Evolutionary conservation across 2,329 filamentous ascomycete species (phyloP).

Genomic region (Beauveria pseudobassiana): DNA sequence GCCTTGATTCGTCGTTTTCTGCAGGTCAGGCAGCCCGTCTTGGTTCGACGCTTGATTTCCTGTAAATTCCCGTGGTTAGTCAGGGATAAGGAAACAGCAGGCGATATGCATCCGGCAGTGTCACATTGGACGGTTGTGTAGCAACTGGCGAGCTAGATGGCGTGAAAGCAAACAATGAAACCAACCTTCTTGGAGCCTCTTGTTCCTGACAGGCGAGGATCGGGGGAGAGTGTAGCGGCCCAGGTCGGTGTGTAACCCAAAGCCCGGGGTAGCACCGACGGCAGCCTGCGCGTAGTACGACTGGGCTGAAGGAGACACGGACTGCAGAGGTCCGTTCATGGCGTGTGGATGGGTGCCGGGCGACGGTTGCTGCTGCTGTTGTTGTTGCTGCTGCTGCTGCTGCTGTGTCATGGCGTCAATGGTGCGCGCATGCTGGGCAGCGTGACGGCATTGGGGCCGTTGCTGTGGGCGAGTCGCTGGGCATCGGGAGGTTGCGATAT

Average conservation of each 20-base stretch:
- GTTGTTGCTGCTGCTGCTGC: constrained; percentile 23
- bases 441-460: constrained; percentile 25
- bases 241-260: constrained; percentile 38
- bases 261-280: constrained; percentile 29
- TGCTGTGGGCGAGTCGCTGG: constrained; percentile 16
- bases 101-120: background rate
- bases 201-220: constrained; percentile 39
- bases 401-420: constrained; percentile 26
- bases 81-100: background rate
- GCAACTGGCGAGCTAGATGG: background rate
- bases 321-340: constrained; percentile 25
- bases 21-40: constrained; percentile 56
- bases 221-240: constrained; percentile 40
- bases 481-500: background rate
- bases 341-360: background rate
- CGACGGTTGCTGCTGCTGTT: constrained; percentile 19
- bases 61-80: constrained; percentile 21
- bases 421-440: constrained; percentile 34
- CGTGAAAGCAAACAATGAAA: constrained; percentile 14
- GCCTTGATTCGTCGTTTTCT: constrained; percentile 57
- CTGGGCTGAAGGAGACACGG: constrained; percentile 22
- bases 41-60: constrained; percentile 57
- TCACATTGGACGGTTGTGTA: background rate
- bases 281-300: constrained; percentile 36
- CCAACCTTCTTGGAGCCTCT: constrained; percentile 52